Evolutionary conservation across 495 filamentous ascomycete genomes (phyloP).

Genomic region (Lepidopterella palustris): DNA sequence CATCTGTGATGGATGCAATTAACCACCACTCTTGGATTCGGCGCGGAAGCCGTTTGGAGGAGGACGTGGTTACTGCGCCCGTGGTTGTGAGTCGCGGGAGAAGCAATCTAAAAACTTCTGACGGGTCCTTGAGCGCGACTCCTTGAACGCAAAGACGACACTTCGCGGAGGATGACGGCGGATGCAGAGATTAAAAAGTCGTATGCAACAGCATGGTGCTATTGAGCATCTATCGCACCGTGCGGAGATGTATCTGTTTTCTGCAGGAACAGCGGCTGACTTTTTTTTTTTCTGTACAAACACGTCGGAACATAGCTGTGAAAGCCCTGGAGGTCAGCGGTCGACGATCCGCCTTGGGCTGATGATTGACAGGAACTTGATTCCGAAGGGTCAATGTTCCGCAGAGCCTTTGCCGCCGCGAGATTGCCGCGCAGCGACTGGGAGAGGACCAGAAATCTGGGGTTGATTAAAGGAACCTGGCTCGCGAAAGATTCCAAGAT

Average conservation of each 20-base stretch:
- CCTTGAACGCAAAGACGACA: neutral
- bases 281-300: too few relatives aligned
- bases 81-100: constrained; percentile 8
- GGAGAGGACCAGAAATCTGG: constrained; percentile 2
- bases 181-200: constrained; percentile 18
- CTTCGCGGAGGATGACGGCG: neutral
- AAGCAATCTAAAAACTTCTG: constrained; percentile 13
- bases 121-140: neutral
- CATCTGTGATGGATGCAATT: neutral
- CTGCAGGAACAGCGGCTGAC: constrained; percentile 26
- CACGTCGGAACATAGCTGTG: neutral
- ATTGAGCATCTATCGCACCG: constrained; percentile 17
- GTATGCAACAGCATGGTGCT: constrained; percentile 9
- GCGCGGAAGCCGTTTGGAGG: constrained; percentile 9
- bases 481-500: constrained; percentile 3
- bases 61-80: neutral
- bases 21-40: neutral
- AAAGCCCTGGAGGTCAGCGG: neutral
- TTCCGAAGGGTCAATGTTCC: constrained; percentile 17
- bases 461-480: constrained; percentile 20
- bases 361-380: constrained; percentile 3
- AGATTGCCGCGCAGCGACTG: constrained; percentile 16
- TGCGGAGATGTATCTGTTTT: constrained; percentile 16
- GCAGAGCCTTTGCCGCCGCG: constrained; percentile 18
- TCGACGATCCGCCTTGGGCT: neutral